phyloP scores from a whole-genome alignment of 1,284 basidiomycete genomes.

The Trichosporon sp. region DNA sequence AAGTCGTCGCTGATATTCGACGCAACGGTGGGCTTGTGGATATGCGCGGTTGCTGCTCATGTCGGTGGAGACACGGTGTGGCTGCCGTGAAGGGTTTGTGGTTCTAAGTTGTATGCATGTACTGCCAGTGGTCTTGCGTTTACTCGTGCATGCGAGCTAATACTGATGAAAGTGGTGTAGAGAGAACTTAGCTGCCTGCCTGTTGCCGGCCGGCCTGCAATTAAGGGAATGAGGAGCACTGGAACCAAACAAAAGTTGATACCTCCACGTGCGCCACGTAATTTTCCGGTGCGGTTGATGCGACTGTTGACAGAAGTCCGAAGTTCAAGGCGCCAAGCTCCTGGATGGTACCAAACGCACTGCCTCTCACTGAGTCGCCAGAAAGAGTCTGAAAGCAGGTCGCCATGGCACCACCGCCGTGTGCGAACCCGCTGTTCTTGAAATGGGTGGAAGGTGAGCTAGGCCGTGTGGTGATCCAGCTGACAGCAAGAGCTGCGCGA shows the following conservation, averaged over 20 bases:
- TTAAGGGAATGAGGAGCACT: background rate
- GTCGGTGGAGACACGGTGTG: background rate
- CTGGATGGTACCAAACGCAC: no score
- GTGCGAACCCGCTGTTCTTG: slow-evolving; percentile 47
- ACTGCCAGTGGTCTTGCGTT: background rate
- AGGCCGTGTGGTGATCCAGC: background rate
- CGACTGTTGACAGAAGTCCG: background rate
- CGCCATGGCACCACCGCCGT: slow-evolving; percentile 20
- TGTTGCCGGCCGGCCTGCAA: no score
- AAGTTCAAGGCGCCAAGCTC: no score
- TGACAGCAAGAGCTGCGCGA: slow-evolving; percentile 36
- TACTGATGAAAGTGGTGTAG: no score
- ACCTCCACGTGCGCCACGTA: background rate
- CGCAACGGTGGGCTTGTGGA: background rate
- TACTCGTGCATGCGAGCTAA: background rate
- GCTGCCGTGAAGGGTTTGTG: background rate
- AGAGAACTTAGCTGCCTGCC: background rate
- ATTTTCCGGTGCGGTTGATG: background rate
- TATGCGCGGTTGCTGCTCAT: background rate
- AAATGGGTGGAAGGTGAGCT: slow-evolving; percentile 40
- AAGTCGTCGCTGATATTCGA: background rate
- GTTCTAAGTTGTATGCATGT: background rate
- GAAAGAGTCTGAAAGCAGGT: background rate
- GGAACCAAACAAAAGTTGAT: background rate
- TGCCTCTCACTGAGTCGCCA: background rate